phyloP scores from a whole-genome alignment of 1,139 yeast species.

The Suhomyces bokatorum region DNA sequence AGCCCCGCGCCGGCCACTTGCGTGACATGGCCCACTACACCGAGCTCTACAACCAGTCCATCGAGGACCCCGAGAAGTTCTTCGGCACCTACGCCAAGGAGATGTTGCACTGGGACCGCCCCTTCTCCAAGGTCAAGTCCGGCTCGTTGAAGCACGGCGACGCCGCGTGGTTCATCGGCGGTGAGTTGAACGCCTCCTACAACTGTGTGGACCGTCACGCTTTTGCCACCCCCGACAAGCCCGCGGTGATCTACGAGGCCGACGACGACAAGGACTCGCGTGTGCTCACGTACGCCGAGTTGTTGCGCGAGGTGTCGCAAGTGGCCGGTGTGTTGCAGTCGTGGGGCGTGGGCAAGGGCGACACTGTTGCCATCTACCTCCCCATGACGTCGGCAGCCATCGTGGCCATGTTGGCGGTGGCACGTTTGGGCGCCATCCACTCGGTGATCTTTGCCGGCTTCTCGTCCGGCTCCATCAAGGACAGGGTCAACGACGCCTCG shows the following conservation, averaged over 20 bases:
- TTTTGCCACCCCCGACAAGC: slow-evolving; percentile 77
- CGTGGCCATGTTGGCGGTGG: slow-evolving; percentile 90
- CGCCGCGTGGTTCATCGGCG: slow-evolving; percentile 90
- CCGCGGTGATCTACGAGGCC: slow-evolving; percentile 92
- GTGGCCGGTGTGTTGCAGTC: slow-evolving; percentile 83
- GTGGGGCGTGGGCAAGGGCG: slow-evolving; percentile 93
- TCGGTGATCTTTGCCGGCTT: slow-evolving; percentile 97
- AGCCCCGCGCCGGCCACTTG: slow-evolving; percentile 57
- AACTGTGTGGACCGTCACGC: slow-evolving; percentile 98
- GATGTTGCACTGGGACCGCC: slow-evolving; percentile 80
- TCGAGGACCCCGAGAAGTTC: slow-evolving; percentile 78
- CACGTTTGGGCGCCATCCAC: slow-evolving; percentile 94
- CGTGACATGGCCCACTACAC: slow-evolving; percentile 66
- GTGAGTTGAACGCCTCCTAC: slow-evolving; percentile 89
- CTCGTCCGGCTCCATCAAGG: slow-evolving; percentile 88
- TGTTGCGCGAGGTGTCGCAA: slow-evolving; percentile 81
- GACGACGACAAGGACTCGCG: slow-evolving; percentile 82
- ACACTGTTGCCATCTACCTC: slow-evolving; percentile 91
- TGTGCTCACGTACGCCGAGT: slow-evolving; percentile 79
- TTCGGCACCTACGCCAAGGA: slow-evolving; percentile 83
- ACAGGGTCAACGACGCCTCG: slow-evolving; percentile 86
- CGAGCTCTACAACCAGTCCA: slow-evolving; percentile 72
- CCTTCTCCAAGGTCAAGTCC: slow-evolving; percentile 67
- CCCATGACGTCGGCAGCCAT: slow-evolving; percentile 98
- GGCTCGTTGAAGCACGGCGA: slow-evolving; percentile 82